Conservation (phyloP, 2,329 filamentous ascomycete species). For the Curvularia sp. region DNA sequence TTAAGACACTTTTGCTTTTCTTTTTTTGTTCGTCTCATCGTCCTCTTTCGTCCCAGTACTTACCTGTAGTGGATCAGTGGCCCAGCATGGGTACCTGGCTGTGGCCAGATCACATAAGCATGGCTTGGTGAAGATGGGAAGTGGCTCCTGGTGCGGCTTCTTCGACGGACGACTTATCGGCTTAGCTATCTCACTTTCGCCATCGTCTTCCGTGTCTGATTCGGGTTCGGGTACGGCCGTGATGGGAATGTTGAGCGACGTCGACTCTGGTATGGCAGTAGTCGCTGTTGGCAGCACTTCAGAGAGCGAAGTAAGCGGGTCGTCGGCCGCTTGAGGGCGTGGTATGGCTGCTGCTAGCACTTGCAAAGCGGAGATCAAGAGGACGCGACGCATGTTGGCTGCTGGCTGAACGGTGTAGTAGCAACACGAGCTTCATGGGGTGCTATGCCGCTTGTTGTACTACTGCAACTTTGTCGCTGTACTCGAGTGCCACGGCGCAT, state of each 20-base stretch:
- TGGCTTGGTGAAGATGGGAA: conserved; percentile 64
- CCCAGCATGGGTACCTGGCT: conserved; percentile 39
- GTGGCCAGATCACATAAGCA: conserved; percentile 37
- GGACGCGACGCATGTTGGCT: conserved; percentile 22
- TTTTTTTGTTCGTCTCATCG: background rate
- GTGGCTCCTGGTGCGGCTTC: conserved; percentile 62
- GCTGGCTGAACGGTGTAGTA: conserved; percentile 5
- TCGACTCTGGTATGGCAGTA: conserved; percentile 18
- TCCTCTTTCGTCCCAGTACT: conserved; percentile 4
- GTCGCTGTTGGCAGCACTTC: conserved; percentile 25
- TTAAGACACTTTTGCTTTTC: background rate
- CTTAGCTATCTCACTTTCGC: conserved; percentile 9
- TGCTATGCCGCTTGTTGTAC: conserved; percentile 14
- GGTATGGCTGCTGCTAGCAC: conserved; percentile 19
- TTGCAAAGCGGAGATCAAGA: conserved; percentile 16
- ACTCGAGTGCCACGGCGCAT: conserved; percentile 7
- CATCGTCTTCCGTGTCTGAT: conserved; percentile 11
- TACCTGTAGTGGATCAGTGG: conserved; percentile 39
- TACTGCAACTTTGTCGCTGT: conserved; percentile 8
- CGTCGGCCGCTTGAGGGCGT: conserved; percentile 17
- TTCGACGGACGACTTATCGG: conserved; percentile 13
- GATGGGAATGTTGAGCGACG: conserved; percentile 35
- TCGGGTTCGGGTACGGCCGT: conserved; percentile 18
- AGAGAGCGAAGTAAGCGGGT: conserved; percentile 11
- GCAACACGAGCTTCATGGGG: conserved; percentile 1